Percentiles rank a stretch among this genome's conserved stretches.
Evolutionary conservation across 2,329 filamentous ascomycete genomes (phyloP).

Genomic region (Parastagonospora avenae): DNA sequence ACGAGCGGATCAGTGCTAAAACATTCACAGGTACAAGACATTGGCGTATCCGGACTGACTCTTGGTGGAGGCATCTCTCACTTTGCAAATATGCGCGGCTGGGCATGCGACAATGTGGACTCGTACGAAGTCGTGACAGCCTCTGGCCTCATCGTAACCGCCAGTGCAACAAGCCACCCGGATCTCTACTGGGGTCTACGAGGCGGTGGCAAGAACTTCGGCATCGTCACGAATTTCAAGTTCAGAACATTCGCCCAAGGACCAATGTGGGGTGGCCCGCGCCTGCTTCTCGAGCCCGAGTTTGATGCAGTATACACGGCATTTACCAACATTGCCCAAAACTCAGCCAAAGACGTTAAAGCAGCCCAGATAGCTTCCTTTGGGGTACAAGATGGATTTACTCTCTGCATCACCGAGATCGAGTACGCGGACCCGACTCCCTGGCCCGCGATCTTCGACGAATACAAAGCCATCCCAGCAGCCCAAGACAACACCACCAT

Average conservation of each 20-base stretch:
- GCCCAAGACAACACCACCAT: slow-evolving; percentile 30
- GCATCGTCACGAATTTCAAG: slow-evolving; percentile 38
- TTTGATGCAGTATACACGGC: slow-evolving; percentile 28
- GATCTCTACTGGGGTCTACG: slow-evolving; percentile 49
- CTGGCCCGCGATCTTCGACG: slow-evolving; percentile 28
- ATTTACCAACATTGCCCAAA: slow-evolving; percentile 19
- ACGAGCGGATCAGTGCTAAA: not conserved
- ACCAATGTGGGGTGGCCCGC: slow-evolving; percentile 35
- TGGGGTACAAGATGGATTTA: slow-evolving; percentile 15
- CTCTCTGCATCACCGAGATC: slow-evolving; percentile 27
- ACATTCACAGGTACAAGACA: slow-evolving; percentile 9
- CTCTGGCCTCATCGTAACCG: slow-evolving; percentile 19
- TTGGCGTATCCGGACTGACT: slow-evolving; percentile 22
- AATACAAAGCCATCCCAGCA: slow-evolving; percentile 32
- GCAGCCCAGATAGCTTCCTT: slow-evolving; percentile 30
- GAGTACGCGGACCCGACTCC: slow-evolving; percentile 31
- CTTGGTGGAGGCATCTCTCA: slow-evolving; percentile 33
- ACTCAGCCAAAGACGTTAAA: slow-evolving; percentile 20
- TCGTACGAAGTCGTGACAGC: slow-evolving; percentile 38
- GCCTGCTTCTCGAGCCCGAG: slow-evolving; percentile 14
- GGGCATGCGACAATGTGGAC: slow-evolving; percentile 39
- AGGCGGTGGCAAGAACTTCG: slow-evolving; percentile 45
- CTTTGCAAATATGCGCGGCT: slow-evolving; percentile 28
- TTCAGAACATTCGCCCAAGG: slow-evolving; percentile 28
- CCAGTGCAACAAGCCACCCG: slow-evolving; percentile 26